A percentile compares a stretch with the other conserved stretches of the same genome.
Evolutionary conservation across 2,329 filamentous ascomycete genomes (phyloP).

Genomic region (Ophiostoma triangulosporum): DNA sequence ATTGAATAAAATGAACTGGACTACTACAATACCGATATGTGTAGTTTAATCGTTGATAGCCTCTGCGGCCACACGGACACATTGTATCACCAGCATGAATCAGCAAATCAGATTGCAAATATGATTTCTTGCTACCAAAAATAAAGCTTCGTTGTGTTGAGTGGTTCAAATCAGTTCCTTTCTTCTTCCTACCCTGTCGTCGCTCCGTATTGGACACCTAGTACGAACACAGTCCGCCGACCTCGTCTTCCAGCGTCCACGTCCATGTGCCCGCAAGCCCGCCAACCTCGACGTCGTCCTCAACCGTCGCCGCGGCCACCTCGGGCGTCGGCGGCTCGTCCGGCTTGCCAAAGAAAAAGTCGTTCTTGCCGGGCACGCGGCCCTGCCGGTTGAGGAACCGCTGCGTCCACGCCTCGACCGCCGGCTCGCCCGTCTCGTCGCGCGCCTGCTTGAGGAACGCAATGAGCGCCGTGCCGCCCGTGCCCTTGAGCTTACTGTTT

Average conservation of each 20-base stretch:
- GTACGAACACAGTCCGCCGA: slow-evolving; percentile 49
- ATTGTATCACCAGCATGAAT: too few relatives aligned
- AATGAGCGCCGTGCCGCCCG: slow-evolving; percentile 85
- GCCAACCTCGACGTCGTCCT: slow-evolving; percentile 31
- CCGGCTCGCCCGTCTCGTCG: slow-evolving; percentile 89
- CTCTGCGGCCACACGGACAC: too few relatives aligned
- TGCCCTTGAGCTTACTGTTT: slow-evolving; percentile 48
- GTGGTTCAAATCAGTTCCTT: too few relatives aligned
- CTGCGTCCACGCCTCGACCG: slow-evolving; percentile 53
- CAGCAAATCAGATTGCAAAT: too few relatives aligned
- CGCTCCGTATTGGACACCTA: too few relatives aligned
- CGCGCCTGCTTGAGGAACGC: slow-evolving; percentile 93
- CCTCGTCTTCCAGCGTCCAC: slow-evolving; percentile 82
- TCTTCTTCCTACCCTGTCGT: too few relatives aligned
- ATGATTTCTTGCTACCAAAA: too few relatives aligned
- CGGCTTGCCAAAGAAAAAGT: slow-evolving; percentile 46
- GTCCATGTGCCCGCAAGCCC: slow-evolving; percentile 79
- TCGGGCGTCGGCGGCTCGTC: slow-evolving; percentile 25
- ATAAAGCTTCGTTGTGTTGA: too few relatives aligned
- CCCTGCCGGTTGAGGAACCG: slow-evolving; percentile 42
- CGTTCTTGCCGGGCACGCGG: slow-evolving; percentile 34
- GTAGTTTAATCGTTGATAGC: too few relatives aligned
- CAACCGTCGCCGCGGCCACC: slow-evolving; percentile 8
- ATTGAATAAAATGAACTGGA: too few relatives aligned
- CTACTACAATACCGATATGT: too few relatives aligned